phyloP scores from a whole-genome alignment of 257 asterid genomes.

The Linderniella brevidens region DNA sequence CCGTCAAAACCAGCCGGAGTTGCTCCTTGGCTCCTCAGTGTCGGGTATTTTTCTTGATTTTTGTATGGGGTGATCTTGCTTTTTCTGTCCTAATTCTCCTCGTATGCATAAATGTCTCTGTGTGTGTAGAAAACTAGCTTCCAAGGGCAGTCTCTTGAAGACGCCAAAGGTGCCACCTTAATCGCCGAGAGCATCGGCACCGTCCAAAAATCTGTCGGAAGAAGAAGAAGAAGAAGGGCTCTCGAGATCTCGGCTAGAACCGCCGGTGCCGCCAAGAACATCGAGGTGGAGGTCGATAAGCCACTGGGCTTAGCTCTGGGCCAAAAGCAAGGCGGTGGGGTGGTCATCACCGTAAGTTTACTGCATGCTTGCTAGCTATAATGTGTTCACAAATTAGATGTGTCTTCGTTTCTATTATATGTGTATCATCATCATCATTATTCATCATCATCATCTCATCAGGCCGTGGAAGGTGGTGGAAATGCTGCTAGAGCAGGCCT shows the following conservation, averaged over 20 bases:
- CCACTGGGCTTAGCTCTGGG: constrained; percentile 93
- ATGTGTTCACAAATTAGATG: not conserved
- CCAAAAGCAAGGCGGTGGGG: constrained; percentile 86
- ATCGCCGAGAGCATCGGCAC: constrained; percentile 19
- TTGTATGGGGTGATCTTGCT: not conserved
- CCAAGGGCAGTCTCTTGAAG: too few relatives aligned
- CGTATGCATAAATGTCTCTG: not conserved
- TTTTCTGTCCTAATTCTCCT: not conserved
- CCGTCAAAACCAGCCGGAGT: constrained; percentile 16
- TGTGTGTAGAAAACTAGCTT: too few relatives aligned
- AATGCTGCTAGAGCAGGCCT: constrained; percentile 98
- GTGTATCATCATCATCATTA: too few relatives aligned
- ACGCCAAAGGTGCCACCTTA: constrained; percentile 38
- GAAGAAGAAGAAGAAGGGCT: constrained; percentile 23
- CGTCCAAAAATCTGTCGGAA: constrained; percentile 3
- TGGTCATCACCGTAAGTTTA: constrained; percentile 55
- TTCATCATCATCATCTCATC: too few relatives aligned
- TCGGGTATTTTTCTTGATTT: constrained; percentile 21
- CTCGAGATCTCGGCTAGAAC: constrained; percentile 49
- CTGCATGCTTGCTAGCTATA: not conserved
- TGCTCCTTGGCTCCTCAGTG: constrained; percentile 14
- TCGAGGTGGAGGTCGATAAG: constrained; percentile 93
- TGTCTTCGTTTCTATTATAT: not conserved
- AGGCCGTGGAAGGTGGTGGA: constrained; percentile 84
- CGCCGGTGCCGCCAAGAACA: constrained; percentile 55